Evolutionary conservation across 139 green algal species (phyloP).

Genomic region (Desmodesmus armatus): DNA sequence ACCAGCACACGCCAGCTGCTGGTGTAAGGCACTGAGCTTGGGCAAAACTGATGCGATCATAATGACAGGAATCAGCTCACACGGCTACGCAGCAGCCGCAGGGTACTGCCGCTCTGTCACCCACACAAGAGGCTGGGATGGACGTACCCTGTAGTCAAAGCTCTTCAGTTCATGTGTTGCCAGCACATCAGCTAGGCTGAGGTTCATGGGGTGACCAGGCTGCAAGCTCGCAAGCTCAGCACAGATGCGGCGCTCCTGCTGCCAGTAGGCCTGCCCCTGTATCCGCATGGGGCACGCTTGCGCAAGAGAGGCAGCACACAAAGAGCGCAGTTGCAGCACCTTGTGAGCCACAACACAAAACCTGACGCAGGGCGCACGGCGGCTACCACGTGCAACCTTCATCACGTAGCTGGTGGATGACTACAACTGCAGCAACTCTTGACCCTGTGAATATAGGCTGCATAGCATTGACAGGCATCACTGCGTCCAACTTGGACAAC

Average conservation of each 20-base stretch:
- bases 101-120: slow-evolving; percentile 50
- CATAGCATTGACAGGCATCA: background rate
- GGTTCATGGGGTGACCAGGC: background rate
- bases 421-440: too few relatives aligned
- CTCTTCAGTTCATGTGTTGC: slow-evolving; percentile 70
- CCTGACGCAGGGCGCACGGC: too few relatives aligned
- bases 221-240: slow-evolving; percentile 47
- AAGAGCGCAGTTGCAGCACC: too few relatives aligned
- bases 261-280: slow-evolving; percentile 79
- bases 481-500: too few relatives aligned
- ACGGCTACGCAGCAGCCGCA: slow-evolving; percentile 32
- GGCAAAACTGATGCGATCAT: background rate
- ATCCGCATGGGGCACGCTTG: too few relatives aligned
- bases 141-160: slow-evolving; percentile 85
- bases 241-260: slow-evolving; percentile 67
- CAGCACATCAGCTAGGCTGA: slow-evolving; percentile 57
- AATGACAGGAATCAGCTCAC: background rate
- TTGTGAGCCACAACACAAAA: too few relatives aligned
- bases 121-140: too few relatives aligned
- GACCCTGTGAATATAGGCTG: too few relatives aligned
- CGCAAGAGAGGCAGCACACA: background rate
- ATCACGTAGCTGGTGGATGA: too few relatives aligned
- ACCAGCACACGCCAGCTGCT: too few relatives aligned
- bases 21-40: background rate
- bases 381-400: too few relatives aligned